phyloP scores from a whole-genome alignment of 176 grass and related monocot genomes.

The Carex littledalei region DNA sequence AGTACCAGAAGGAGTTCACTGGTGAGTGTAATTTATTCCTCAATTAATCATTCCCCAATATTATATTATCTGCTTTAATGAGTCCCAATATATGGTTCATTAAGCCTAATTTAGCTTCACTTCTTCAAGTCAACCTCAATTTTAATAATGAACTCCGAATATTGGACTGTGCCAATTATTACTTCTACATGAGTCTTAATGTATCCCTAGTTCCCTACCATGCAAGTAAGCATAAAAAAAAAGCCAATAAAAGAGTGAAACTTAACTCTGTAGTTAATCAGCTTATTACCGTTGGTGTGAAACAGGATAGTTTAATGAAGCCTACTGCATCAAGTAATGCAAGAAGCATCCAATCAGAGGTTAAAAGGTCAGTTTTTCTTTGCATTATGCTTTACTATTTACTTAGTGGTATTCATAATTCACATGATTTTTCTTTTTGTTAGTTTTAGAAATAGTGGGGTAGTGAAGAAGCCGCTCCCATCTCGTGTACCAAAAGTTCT shows the following conservation, averaged over 20 bases:
- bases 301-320: constrained; percentile 25
- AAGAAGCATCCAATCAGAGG: constrained; percentile 8
- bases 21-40: constrained; percentile 5
- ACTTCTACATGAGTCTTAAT: background rate
- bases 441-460: background rate
- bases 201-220: background rate
- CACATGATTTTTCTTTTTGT: constrained; percentile 2
- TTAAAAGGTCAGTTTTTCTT: constrained; percentile 10
- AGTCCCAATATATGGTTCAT: background rate
- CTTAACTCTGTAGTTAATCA: background rate
- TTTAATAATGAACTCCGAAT: background rate
- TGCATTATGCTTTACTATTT: background rate
- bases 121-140: background rate
- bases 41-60: background rate
- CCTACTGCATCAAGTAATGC: constrained; percentile 23
- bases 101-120: background rate
- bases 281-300: background rate
- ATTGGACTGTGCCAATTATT: background rate
- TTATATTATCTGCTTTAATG: background rate
- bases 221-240: background rate
- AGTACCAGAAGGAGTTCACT: constrained; percentile 16
- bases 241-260: background rate
- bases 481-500: background rate
- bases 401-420: background rate
- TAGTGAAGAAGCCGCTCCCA: background rate